Conservation (phyloP, 2,329 filamentous ascomycete species). For the Colletotrichum godetiae region DNA sequence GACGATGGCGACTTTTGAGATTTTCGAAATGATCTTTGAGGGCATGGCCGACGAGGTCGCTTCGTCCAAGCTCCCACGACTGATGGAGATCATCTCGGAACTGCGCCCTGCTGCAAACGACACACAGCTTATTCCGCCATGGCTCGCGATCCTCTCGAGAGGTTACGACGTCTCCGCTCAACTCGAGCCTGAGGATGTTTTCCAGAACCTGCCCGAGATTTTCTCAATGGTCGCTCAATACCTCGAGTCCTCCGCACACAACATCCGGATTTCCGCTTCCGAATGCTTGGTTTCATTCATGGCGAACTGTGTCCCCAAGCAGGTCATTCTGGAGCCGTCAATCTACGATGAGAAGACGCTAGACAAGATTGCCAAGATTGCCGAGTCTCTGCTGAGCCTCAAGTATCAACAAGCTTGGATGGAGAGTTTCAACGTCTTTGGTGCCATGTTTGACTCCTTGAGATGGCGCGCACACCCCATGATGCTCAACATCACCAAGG, state of each 20-base stretch:
- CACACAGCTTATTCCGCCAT: constrained; percentile 92
- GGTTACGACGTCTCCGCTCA: constrained; percentile 95
- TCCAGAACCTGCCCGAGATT: constrained; percentile 86
- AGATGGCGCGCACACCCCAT: constrained; percentile 87
- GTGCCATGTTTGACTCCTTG: constrained; percentile 86
- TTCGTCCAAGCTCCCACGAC: constrained; percentile 86
- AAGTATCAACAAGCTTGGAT: constrained; percentile 96
- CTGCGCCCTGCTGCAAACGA: constrained; percentile 93
- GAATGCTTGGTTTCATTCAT: constrained; percentile 96
- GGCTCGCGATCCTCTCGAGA: constrained; percentile 94
- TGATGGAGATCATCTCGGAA: constrained; percentile 92
- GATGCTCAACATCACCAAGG: constrained; percentile 79
- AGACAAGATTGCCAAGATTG: constrained; percentile 80
- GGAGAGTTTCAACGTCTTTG: constrained; percentile 91
- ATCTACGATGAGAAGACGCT: constrained; percentile 92
- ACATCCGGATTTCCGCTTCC: constrained; percentile 93
- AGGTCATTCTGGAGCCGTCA: constrained; percentile 87
- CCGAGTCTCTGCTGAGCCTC: constrained; percentile 82
- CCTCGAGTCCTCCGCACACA: constrained; percentile 87
- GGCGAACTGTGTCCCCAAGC: constrained; percentile 86
- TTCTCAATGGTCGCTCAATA: constrained; percentile 85
- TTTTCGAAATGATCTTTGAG: constrained; percentile 96
- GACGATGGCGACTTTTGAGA: constrained; percentile 95
- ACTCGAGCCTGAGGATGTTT: constrained; percentile 89
- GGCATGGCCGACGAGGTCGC: constrained; percentile 91